Evolutionary conservation across 2,329 filamentous ascomycete species (phyloP), one percentile per base, ranked within the genome.

Genomic region (Neopestalotiopsis sp.): DNA sequence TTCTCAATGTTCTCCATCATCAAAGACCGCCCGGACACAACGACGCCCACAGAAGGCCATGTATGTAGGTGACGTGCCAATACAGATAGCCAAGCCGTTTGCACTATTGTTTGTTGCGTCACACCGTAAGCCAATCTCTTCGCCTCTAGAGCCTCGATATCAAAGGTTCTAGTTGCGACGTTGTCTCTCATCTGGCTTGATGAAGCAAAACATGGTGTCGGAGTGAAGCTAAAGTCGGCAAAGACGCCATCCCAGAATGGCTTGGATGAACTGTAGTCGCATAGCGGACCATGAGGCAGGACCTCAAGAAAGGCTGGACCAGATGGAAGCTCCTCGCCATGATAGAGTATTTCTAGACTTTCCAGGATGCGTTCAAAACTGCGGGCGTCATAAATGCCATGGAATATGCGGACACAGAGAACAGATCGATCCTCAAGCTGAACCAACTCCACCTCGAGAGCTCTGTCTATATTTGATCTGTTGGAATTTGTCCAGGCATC

Each of bases 311-410:
- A 97, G 0, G 82, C 76, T 0, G 89, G 89, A 0, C 83, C 83
- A 7, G 77, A 74, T 0, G 76, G 1, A 2, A 73, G 49, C 69
- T 71, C 20, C 2, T 71, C 56, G 0, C 75, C 75, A 17, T 75
- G 71, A 73, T 93, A 94, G 4, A 84, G 80, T 3, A 81, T 74
- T 34, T 82, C 80, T 2, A 97, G 83, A 24, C 85, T 80, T 3
- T 86, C 77, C 24, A 97, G 84, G 52, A 97, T 84, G 30, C 94
- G 78, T 1, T 87, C 85, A 52, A 97, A 86, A 70, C 94, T 95
- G 72, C 88, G 91, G 1, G 94, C 95, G 78, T 98, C 95, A 74
- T 98, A 98, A 0, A 97, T 79, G 0, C 88, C 94, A 77, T 98
- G 95, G 79, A 97, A 97, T 0, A 97, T 90, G 60, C 92, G 87